Conservation (phyloP, 345 rosid genomes). For the Lagerstroemia speciosa region DNA sequence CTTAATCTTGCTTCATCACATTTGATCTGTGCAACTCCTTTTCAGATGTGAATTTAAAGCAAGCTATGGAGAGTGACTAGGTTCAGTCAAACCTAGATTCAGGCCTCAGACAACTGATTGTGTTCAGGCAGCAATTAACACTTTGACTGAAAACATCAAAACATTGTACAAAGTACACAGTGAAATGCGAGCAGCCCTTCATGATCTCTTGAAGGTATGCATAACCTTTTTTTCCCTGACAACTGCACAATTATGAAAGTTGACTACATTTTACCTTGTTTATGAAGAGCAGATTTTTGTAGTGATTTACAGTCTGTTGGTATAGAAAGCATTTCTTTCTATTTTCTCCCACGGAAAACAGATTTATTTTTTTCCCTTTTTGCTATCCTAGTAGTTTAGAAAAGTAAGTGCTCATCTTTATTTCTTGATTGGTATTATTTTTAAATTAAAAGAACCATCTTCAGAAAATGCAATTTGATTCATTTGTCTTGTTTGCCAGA, state of each 20-base stretch:
- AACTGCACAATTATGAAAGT: background rate
- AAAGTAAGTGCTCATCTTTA: background rate
- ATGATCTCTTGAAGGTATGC: slow-evolving; percentile 68
- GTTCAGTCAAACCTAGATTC: slow-evolving; percentile 60
- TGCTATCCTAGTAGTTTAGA: background rate
- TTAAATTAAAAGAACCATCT: background rate
- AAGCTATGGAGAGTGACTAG: slow-evolving; percentile 81
- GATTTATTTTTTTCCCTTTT: background rate
- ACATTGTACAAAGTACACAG: slow-evolving; percentile 54
- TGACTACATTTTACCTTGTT: background rate
- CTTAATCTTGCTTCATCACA: slow-evolving; percentile 9
- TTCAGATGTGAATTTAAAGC: slow-evolving; percentile 79
- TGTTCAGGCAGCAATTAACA: slow-evolving; percentile 49
- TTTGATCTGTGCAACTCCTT: slow-evolving; percentile 11
- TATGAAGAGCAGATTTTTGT: background rate
- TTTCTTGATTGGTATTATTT: too few relatives aligned
- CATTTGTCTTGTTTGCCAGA: too few relatives aligned
- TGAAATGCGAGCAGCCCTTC: slow-evolving; percentile 69
- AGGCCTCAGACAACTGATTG: slow-evolving; percentile 45
- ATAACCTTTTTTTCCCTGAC: background rate
- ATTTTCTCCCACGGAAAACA: background rate
- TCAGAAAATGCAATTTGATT: background rate
- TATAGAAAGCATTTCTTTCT: background rate
- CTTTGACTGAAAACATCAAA: slow-evolving; percentile 44
- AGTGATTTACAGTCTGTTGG: background rate